Evolutionary conservation across 768 basidiomycete species (phyloP).

Genomic region (Trametes sanguinea): DNA sequence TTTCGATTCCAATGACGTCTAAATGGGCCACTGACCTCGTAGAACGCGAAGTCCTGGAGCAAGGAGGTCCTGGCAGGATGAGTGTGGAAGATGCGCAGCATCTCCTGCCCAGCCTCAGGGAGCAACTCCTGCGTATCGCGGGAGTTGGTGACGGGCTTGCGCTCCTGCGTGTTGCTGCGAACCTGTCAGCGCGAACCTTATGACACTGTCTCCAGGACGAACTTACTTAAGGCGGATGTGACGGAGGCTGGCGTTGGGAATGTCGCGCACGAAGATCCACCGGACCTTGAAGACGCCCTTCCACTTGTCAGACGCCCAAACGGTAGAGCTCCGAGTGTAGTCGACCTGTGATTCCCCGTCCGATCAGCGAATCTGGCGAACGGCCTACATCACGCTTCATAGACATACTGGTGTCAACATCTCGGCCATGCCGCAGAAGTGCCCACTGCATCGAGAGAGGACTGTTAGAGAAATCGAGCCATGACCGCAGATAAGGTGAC

Average conservation of each 20-base stretch:
- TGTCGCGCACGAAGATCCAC: constrained; percentile 97
- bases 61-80: constrained; percentile 93
- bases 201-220: background rate
- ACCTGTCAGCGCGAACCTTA: background rate
- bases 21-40: constrained; percentile 58
- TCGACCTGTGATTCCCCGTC: constrained; percentile 60
- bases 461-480: constrained; percentile 1
- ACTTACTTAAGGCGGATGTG: constrained; percentile 86
- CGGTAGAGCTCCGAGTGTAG: constrained; percentile 90
- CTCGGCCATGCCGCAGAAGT: constrained; percentile 98
- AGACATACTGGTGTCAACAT: constrained; percentile 86
- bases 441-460: constrained; percentile 56
- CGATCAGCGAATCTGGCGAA: background rate
- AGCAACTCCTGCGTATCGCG: constrained; percentile 97
- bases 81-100: constrained; percentile 92
- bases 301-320: constrained; percentile 99
- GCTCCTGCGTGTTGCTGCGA: constrained; percentile 90
- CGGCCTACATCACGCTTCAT: background rate
- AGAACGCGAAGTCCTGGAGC: constrained; percentile 91
- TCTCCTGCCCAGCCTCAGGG: constrained; percentile 95
- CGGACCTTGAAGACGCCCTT: constrained; percentile 98
- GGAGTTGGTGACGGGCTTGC: constrained; percentile 98
- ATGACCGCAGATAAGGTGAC: background rate
- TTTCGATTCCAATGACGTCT: background rate
- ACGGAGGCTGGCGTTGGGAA: constrained; percentile 84